These are phyloP conservation scores for Pseudogymnoascus sp. DNA, from an alignment of 2,329 filamentous ascomycete species.

Conservation along the genomic window DNA sequence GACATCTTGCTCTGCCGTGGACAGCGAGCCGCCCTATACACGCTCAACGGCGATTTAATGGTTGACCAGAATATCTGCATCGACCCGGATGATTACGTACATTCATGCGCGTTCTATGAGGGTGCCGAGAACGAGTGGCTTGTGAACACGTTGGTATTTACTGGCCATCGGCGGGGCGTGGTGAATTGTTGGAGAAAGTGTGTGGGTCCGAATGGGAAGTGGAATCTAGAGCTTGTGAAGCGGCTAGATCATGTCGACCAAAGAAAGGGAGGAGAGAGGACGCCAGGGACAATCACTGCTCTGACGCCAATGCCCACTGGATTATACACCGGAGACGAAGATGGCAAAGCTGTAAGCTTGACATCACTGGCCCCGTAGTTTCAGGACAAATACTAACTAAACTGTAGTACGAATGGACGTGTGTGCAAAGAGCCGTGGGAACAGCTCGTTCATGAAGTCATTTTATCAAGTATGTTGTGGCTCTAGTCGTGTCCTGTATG, in stretches of 20 bases:
- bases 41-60: slow-evolving; percentile 77
- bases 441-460: not conserved
- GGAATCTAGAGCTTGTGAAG: slow-evolving; percentile 71
- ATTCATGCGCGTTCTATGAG: slow-evolving; percentile 87
- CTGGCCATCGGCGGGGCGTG: slow-evolving; percentile 74
- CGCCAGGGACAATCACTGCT: slow-evolving; percentile 70
- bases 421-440: slow-evolving; percentile 12
- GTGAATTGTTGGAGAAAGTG: slow-evolving; percentile 68
- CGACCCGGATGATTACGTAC: slow-evolving; percentile 64
- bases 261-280: slow-evolving; percentile 52
- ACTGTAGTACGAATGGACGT: slow-evolving; percentile 53
- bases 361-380: not conserved
- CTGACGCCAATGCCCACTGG: slow-evolving; percentile 74
- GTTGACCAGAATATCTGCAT: slow-evolving; percentile 76
- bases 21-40: slow-evolving; percentile 68
- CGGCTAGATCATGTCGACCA: slow-evolving; percentile 73
- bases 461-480: not conserved
- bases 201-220: slow-evolving; percentile 54
- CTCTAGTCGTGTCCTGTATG: not conserved
- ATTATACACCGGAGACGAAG: slow-evolving; percentile 91
- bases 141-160: slow-evolving; percentile 78
- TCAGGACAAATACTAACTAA: slow-evolving; percentile 14
- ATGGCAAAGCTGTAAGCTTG: slow-evolving; percentile 73
- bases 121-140: slow-evolving; percentile 89
- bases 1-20: slow-evolving; percentile 82